Conservation (phyloP, 345 rosid genomes). For the Brassica juncea region DNA sequence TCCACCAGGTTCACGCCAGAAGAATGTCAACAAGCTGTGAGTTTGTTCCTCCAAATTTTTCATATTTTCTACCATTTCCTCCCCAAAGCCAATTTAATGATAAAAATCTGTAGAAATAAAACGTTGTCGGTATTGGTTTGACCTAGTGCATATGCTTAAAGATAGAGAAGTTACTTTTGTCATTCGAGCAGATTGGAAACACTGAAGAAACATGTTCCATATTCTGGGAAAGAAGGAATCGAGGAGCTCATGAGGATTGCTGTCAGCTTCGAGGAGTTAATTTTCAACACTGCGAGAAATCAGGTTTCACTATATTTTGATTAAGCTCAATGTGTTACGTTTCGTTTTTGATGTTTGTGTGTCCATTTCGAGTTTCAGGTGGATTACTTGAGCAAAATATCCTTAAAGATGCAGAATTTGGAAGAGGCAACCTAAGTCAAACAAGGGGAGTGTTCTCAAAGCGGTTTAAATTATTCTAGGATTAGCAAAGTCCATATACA, state of each 20-base stretch:
- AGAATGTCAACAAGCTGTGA: conserved; percentile 54
- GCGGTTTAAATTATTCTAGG: background rate
- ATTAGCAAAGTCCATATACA: background rate
- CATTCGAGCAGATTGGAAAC: conserved; percentile 17
- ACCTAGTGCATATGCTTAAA: background rate
- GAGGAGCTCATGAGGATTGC: conserved; percentile 29
- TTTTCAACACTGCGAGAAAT: conserved; percentile 20
- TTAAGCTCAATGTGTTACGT: background rate
- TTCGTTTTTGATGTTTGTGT: background rate
- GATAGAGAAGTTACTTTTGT: background rate
- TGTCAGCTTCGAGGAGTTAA: conserved; percentile 25
- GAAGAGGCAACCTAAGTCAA: conserved; percentile 42
- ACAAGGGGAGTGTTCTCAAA: background rate
- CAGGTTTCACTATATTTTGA: conserved; percentile 16
- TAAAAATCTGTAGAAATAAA: background rate
- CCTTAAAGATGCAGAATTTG: conserved; percentile 70
- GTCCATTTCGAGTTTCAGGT: conserved; percentile 43
- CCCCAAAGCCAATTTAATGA: background rate
- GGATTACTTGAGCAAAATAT: conserved; percentile 68
- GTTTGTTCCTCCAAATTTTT: background rate
- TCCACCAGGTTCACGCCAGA: conserved; percentile 47
- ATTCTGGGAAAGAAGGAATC: conserved; percentile 5
- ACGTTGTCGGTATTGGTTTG: background rate
- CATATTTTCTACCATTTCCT: background rate
- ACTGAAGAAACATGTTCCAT: conserved; percentile 14